Percentiles rank a stretch among this genome's conserved stretches.
Evolutionary conservation across 176 grass and related monocot genomes (phyloP).

Genomic region (Oryza longistaminata): DNA sequence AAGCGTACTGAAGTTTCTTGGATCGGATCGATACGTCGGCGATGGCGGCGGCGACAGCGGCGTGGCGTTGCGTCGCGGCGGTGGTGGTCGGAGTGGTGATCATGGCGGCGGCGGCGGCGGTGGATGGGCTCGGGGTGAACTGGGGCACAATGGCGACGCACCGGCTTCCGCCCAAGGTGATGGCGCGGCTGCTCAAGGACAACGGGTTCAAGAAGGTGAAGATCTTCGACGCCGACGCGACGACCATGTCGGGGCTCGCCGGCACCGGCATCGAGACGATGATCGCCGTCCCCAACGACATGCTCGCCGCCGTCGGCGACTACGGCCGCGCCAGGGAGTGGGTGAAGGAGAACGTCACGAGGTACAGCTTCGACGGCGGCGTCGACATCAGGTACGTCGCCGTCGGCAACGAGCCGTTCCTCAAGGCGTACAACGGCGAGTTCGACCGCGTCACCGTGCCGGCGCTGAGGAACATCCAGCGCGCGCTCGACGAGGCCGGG

Average conservation of each 20-base stretch:
- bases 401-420: conserved; percentile 85
- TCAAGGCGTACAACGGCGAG: conserved; percentile 57
- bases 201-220: conserved; percentile 73
- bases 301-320: conserved; percentile 54
- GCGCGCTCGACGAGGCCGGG: conserved; percentile 63
- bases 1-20: conserved; percentile 12
- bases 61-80: not conserved
- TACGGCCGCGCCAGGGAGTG: conserved; percentile 44
- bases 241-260: conserved; percentile 47
- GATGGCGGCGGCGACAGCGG: not conserved
- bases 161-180: conserved; percentile 53
- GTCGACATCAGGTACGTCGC: conserved; percentile 72
- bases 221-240: conserved; percentile 70
- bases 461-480: conserved; percentile 71
- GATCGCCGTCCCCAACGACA: conserved; percentile 72
- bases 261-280: conserved; percentile 74
- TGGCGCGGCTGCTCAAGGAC: conserved; percentile 54
- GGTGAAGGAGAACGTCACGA: conserved; percentile 71
- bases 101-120: not conserved
- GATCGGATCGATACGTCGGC: not conserved
- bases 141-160: conserved; percentile 76
- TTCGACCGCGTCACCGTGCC: conserved; percentile 62
- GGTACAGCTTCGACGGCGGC: conserved; percentile 60
- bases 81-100: not conserved
- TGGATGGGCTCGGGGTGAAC: conserved; percentile 58